These are phyloP conservation scores for Clarireedia homoeocarpa DNA, from an alignment of 2,329 filamentous ascomycete genomes.

Conservation along the genomic window DNA sequence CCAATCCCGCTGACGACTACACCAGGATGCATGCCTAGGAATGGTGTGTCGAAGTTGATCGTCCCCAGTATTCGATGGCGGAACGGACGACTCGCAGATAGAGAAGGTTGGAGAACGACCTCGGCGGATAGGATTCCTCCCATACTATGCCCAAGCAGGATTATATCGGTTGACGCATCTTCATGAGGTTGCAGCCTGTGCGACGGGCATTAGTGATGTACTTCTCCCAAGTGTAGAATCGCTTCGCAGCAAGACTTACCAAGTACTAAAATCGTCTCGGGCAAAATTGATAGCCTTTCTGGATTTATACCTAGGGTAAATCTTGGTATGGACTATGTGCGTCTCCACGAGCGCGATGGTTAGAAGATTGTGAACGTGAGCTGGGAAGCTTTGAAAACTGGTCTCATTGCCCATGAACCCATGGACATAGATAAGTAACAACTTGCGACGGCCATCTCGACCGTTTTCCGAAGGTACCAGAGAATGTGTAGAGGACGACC, in stretches of 20 bases:
- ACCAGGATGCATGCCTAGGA: constrained; percentile 81
- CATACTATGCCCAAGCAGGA: constrained; percentile 85
- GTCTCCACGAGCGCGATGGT: constrained; percentile 58
- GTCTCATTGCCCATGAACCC: constrained; percentile 86
- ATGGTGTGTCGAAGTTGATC: constrained; percentile 77
- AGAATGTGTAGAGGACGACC: constrained; percentile 29
- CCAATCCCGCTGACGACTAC: constrained; percentile 75
- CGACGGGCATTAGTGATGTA: constrained; percentile 9
- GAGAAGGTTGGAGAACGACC: constrained; percentile 51
- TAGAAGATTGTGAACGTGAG: constrained; percentile 73
- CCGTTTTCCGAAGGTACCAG: constrained; percentile 25
- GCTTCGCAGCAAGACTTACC: constrained; percentile 37
- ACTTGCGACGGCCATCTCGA: constrained; percentile 36
- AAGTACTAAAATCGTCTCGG: constrained; percentile 73
- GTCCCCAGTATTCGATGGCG: constrained; percentile 73
- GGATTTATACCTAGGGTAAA: constrained; percentile 74
- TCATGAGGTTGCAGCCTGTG: constrained; percentile 67
- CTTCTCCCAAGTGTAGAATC: background rate
- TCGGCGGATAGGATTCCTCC: constrained; percentile 79
- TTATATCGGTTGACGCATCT: constrained; percentile 63
- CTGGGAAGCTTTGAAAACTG: constrained; percentile 81
- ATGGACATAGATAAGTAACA: constrained; percentile 79
- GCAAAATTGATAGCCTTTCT: constrained; percentile 65
- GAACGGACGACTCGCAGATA: constrained; percentile 34
- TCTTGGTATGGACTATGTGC: constrained; percentile 79